Base-by-base conservation (phyloP, 208 protist species). In the Crithidia fasciculata region DNA sequence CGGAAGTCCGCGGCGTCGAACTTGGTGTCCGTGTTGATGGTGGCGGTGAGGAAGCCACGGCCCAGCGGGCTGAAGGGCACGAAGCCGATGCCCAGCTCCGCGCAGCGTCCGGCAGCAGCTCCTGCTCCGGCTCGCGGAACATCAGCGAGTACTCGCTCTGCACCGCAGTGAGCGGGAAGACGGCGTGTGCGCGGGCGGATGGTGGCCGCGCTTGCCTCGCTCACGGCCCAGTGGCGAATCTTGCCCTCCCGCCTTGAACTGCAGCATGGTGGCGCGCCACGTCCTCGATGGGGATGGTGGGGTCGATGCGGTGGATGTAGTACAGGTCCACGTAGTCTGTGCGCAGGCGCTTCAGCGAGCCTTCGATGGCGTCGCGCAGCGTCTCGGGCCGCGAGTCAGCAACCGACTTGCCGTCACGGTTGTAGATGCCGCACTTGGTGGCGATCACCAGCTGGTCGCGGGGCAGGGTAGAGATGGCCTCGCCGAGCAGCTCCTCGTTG, bases 241-340 rank as follows among this genome's bases (percentile, higher is more conserved):
- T 80, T 79, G 18, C 79, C 79, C 59, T 78, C 79, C n/a, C 19
- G 28, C 39, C 47, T 78, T 83, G 45, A 83, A 70, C 74, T 78
- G 63, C 65, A 69, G 58, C 79, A 83, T 79, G 10, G 74, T 77
- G 55, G n/a, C 59, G 47, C 18, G 79, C 79, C 43, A 83, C 74
- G n/a, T 66, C 69, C 50, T 83, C 79, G 19, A 78, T 73, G 44
- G 74, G 64, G 47, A 83, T 70, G n/a, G 62, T 65, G 18, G 69
- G 70, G 69, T 80, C 74, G 2, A 77, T 57, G 44, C 79, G 73
- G 69, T 85, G 81, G 40, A 85, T 69, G 55, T 78, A 78, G 76
- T 85, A 85, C 18, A 85, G 76, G 59, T 85, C 81, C 43, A 85
- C 62, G 65, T 82, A 85, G 68, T 66, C 67, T 60, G 73, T 68